Base-by-base conservation (phyloP, 352 stramenopile species). In the Globisporangium emineosum region DNA sequence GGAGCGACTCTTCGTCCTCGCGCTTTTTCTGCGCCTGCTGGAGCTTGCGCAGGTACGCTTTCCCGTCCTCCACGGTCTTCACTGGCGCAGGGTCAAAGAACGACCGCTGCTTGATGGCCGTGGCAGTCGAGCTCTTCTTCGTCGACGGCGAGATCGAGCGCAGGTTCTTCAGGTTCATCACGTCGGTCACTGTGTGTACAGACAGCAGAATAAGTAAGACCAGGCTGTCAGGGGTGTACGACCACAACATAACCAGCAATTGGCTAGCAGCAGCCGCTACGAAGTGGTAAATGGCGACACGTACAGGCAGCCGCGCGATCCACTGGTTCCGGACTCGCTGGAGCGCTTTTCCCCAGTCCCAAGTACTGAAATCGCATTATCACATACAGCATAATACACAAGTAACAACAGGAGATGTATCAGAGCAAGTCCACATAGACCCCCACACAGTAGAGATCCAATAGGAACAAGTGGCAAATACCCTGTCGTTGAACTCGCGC, bases 41-140 rank as follows among this genome's bases (percentile, higher is more conserved):
- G 13, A 93, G 70, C 30, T 77, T 79, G 56, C 82, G 84, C 32
- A 93, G 60, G 23, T 89, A 93, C 30, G 77, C 81, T 49, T 89
- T 89, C 30, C 84, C 81, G 57, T 93, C 81, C 33, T 91, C 84
- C 30, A 90, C 77, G 0, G 82, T 90, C 57, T 76, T 83, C 56
- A 90, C 78, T 0, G 80, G 67, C 60, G 79, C 67, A 25, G 69
- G 63, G 37, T 93, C 84, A 25, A 93, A 93, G 72, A 93, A 93
- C 57, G 82, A 91, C n/a, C 80, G 79, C 54, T 79, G 62, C 17
- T 60, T 47, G 13, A 58, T 32, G 2, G 57, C 37, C 12, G 37
- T 42, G 5, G 64, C 27, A 51, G 21, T 45, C 30, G 59, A 61
- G 57, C 72, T 55, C n/a, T 69, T 62, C 57, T 83, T 87, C 51